A percentile compares a stretch with the other conserved stretches of the same genome.
Evolutionary conservation across 441 rosid genomes (phyloP).

Genomic region (Cnidoscolus chayamansa): DNA sequence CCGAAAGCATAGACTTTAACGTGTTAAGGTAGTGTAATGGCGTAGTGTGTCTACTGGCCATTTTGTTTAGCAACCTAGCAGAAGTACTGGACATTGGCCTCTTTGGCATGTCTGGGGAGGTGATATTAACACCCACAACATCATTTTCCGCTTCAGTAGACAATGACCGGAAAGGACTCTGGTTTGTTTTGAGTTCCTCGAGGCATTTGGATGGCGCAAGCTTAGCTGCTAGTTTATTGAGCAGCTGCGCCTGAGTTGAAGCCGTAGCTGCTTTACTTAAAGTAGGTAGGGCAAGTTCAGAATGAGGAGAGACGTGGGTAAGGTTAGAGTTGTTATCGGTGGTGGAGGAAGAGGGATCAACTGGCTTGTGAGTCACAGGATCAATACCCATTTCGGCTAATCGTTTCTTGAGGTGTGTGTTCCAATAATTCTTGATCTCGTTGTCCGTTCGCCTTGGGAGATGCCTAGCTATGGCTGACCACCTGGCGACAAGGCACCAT

Average conservation of each 20-base stretch:
- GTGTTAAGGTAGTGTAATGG: neutral
- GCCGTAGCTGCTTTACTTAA: neutral
- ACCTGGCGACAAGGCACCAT: constrained; percentile 22
- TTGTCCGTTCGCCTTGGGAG: constrained; percentile 44
- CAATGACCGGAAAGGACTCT: no score
- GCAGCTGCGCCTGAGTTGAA: neutral
- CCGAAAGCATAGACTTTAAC: constrained; percentile 2
- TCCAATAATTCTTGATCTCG: constrained; percentile 51
- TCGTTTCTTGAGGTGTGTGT: constrained; percentile 47
- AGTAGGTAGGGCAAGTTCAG: no score
- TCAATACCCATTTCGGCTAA: constrained; percentile 37
- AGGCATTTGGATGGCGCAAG: neutral
- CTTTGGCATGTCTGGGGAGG: neutral
- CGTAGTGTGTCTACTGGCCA: neutral
- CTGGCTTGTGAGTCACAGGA: constrained; percentile 39
- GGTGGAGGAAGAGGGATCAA: neutral
- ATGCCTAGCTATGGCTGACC: constrained; percentile 51
- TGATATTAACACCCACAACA: no score
- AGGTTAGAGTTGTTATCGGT: no score
- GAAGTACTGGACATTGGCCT: constrained; percentile 1
- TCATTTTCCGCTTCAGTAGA: no score
- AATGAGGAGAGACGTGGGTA: no score
- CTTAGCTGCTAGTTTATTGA: neutral
- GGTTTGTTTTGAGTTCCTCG: neutral
- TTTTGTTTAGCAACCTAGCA: constrained; percentile 6